Evolutionary conservation across 805 yeast species (phyloP).

Genomic region (Metschnikowia reukaufii): DNA sequence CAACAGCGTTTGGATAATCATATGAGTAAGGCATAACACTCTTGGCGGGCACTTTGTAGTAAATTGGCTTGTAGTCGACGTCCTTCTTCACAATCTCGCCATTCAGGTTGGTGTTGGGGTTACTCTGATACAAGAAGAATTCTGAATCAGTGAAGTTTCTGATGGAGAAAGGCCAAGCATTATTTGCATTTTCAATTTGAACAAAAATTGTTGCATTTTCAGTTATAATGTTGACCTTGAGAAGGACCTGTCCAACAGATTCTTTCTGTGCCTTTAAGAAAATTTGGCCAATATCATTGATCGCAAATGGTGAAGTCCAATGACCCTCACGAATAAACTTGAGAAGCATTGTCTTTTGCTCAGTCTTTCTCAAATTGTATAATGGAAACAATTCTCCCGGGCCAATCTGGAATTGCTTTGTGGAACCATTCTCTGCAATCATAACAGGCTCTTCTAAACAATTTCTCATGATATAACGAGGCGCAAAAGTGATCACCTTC

Average conservation of each 20-base stretch:
- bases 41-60: constrained; percentile 78
- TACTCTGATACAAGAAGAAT: constrained; percentile 80
- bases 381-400: constrained; percentile 55
- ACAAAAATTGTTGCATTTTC: constrained; percentile 83
- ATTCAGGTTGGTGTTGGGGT: constrained; percentile 69
- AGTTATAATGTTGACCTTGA: constrained; percentile 71
- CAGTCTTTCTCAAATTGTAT: constrained; percentile 58
- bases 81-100: constrained; percentile 51
- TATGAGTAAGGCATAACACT: constrained; percentile 98
- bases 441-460: constrained; percentile 54
- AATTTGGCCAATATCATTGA: constrained; percentile 81
- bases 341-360: constrained; percentile 59
- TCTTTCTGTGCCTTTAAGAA: constrained; percentile 68
- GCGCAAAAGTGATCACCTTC: constrained; percentile 76
- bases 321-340: constrained; percentile 57
- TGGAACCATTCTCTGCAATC: constrained; percentile 67
- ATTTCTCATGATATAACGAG: constrained; percentile 77
- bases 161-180: constrained; percentile 90
- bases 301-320: constrained; percentile 88
- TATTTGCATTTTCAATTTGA: constrained; percentile 67
- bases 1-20: constrained; percentile 91
- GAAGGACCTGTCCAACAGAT: constrained; percentile 63
- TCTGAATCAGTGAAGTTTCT: constrained; percentile 88
- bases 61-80: constrained; percentile 69
- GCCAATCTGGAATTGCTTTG: constrained; percentile 46